Evolutionary conservation across 1,139 yeast genomes (phyloP).

Genomic region (Yamadazyma jaroonii): DNA sequence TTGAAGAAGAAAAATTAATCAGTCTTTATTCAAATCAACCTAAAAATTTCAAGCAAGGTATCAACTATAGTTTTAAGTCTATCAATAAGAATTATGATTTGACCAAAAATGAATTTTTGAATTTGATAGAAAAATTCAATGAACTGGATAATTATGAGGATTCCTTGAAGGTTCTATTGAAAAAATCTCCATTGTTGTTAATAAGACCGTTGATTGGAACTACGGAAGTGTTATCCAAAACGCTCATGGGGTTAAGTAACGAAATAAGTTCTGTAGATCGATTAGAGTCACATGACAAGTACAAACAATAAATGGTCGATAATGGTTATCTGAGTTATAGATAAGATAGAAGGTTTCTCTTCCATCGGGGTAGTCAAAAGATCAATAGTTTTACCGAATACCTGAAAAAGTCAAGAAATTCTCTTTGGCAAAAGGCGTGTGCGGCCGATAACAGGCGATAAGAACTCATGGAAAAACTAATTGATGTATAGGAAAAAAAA

Average conservation of each 20-base stretch:
- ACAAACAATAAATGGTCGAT: conserved; percentile 15
- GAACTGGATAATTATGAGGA: conserved; percentile 65
- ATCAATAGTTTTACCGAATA: too few relatives aligned
- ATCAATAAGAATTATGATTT: conserved; percentile 65
- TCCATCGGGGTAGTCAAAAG: too few relatives aligned
- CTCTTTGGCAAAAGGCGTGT: too few relatives aligned
- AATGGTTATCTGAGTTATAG: too few relatives aligned
- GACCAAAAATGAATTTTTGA: conserved; percentile 62
- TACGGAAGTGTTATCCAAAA: conserved; percentile 82
- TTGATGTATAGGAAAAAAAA: too few relatives aligned
- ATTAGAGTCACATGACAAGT: conserved; percentile 37
- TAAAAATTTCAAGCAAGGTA: conserved; percentile 62
- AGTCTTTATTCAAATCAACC: conserved; percentile 91
- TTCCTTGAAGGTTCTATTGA: conserved; percentile 65
- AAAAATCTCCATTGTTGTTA: conserved; percentile 76
- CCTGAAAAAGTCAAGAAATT: too few relatives aligned
- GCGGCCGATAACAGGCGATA: too few relatives aligned
- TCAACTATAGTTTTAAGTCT: conserved; percentile 68
- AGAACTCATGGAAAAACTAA: too few relatives aligned
- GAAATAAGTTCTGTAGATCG: conserved; percentile 63
- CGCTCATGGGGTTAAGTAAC: conserved; percentile 81
- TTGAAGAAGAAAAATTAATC: conserved; percentile 47
- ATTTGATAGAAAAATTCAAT: conserved; percentile 58
- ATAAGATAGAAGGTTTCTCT: too few relatives aligned
- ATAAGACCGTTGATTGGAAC: conserved; percentile 90